These are phyloP conservation scores for Cytospora piceae DNA, from an alignment of 2,329 filamentous ascomycete species.

Conservation along the genomic window DNA sequence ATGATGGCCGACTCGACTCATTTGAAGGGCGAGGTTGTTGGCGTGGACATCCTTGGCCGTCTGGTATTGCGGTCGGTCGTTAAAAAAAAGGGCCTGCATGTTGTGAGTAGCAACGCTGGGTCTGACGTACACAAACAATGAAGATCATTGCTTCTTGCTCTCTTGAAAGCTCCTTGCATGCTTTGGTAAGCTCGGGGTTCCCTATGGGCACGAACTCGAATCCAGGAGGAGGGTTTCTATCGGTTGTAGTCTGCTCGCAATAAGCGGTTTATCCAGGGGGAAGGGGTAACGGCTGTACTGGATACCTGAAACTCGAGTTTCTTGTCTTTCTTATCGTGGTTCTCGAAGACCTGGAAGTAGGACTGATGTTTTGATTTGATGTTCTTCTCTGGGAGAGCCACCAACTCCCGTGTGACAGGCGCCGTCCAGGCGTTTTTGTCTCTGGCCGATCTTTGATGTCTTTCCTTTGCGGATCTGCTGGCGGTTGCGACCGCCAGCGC, in stretches of 20 bases:
- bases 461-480: constrained; percentile 39
- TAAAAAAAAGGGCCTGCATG: constrained; percentile 26
- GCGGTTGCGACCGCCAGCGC: constrained; percentile 33
- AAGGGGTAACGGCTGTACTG: neutral
- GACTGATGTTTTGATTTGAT: constrained; percentile 59
- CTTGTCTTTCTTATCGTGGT: constrained; percentile 63
- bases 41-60: constrained; percentile 41
- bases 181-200: constrained; percentile 61
- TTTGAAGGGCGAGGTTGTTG: constrained; percentile 53
- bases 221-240: constrained; percentile 58
- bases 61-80: constrained; percentile 34
- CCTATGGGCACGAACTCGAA: constrained; percentile 67
- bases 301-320: constrained; percentile 65
- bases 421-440: constrained; percentile 36
- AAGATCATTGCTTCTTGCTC: constrained; percentile 66
- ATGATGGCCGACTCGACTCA: constrained; percentile 64
- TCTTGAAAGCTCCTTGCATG: constrained; percentile 68
- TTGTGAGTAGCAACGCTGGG: constrained; percentile 4
- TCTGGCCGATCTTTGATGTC: constrained; percentile 38
- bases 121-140: constrained; percentile 62
- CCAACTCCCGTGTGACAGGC: constrained; percentile 35
- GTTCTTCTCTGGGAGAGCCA: constrained; percentile 38
- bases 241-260: constrained; percentile 53
- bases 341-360: constrained; percentile 68
- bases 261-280: constrained; percentile 29